phyloP scores from a whole-genome alignment of 2,329 filamentous ascomycete species.

The Cladophialophora exuberans region DNA sequence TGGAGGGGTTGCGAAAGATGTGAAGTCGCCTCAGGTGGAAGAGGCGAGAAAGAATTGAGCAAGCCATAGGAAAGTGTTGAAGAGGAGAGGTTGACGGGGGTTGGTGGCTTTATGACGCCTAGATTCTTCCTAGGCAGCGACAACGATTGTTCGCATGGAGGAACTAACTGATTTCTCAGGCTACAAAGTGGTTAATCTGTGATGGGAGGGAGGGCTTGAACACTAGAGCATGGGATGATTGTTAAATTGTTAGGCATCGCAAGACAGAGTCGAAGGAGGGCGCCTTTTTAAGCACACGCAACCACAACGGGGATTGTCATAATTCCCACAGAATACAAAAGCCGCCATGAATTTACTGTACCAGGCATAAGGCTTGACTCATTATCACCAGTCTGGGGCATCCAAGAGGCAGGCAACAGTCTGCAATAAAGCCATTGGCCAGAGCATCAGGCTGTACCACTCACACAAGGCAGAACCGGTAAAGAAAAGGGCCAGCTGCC shows the following conservation, averaged over 20 bases:
- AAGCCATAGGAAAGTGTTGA: neutral
- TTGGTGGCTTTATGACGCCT: neutral
- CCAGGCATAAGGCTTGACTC: constrained; percentile 7
- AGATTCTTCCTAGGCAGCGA: neutral
- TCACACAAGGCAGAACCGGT: neutral
- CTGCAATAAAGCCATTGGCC: neutral
- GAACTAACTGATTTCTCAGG: neutral
- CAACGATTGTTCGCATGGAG: neutral
- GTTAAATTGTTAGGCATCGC: too few species aligned
- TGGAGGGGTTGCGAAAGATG: neutral
- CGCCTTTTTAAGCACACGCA: neutral
- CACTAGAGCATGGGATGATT: too few species aligned
- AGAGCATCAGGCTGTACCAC: constrained; percentile 3
- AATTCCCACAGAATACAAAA: too few species aligned
- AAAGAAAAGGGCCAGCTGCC: constrained; percentile 4
- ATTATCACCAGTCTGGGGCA: neutral
- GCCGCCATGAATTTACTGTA: too few species aligned
- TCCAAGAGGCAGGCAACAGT: constrained; percentile 2
- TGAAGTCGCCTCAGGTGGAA: constrained; percentile 9
- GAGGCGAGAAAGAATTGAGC: constrained; percentile 8
- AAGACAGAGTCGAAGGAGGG: too few species aligned
- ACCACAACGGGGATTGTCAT: neutral
- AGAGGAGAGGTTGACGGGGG: neutral
- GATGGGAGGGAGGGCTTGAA: too few species aligned
- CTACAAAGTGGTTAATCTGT: too few species aligned